phyloP scores from a whole-genome alignment of 139 green algal species.

The Chlorella sp. region DNA sequence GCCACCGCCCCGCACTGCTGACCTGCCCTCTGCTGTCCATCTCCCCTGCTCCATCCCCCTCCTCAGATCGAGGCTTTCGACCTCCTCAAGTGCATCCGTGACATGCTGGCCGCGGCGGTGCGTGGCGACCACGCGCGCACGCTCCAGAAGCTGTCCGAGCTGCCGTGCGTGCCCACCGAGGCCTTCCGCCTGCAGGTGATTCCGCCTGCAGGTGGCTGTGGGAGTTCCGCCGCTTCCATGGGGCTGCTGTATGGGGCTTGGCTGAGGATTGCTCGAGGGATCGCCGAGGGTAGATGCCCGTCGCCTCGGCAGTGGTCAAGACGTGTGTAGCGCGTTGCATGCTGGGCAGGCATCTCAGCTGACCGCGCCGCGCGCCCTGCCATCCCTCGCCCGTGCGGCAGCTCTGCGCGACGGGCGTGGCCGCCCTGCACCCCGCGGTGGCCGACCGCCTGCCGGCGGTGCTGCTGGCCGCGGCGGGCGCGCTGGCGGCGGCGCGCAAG shows the following conservation, averaged over 20 bases:
- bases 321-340: neutral
- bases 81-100: slow-evolving; percentile 31
- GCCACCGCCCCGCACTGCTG: too few species aligned
- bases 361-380: too few species aligned
- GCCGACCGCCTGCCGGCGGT: slow-evolving; percentile 34
- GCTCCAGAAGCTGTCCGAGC: slow-evolving; percentile 37
- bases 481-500: slow-evolving; percentile 33
- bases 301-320: too few species aligned
- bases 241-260: too few species aligned
- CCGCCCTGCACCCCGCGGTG: slow-evolving; percentile 37
- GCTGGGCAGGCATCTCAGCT: too few species aligned
- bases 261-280: too few species aligned
- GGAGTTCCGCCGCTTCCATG: too few species aligned
- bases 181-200: slow-evolving; percentile 39
- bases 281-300: too few species aligned
- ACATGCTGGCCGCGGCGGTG: slow-evolving; percentile 29
- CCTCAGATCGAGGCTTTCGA: slow-evolving; percentile 38
- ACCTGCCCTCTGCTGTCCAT: too few species aligned
- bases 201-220: slow-evolving; percentile 6
- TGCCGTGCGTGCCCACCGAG: slow-evolving; percentile 48
- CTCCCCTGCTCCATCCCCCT: too few species aligned
- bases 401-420: slow-evolving; percentile 9
- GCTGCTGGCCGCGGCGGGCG: slow-evolving; percentile 34
- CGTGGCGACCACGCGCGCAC: slow-evolving; percentile 13
- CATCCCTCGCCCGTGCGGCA: neutral